Evolutionary conservation across 805 yeast species (phyloP).

Genomic region (Wickerhamiella australiensis): DNA sequence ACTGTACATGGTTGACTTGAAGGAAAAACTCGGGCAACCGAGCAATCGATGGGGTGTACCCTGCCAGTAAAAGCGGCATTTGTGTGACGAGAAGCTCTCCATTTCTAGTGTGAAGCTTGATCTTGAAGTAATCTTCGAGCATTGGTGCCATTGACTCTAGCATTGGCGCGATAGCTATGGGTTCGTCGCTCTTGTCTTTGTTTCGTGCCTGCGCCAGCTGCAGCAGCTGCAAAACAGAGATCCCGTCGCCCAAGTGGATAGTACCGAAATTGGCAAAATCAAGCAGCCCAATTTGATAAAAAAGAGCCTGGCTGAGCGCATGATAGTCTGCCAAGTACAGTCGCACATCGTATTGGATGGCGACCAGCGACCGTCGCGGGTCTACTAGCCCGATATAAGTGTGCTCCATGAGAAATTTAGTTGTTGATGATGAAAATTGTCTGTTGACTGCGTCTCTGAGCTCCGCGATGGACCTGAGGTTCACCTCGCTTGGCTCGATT

Average conservation of each 20-base stretch:
- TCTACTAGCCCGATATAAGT: slow-evolving; percentile 79
- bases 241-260: slow-evolving; percentile 31
- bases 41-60: slow-evolving; percentile 44
- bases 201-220: no score
- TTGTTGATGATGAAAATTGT: slow-evolving; percentile 40
- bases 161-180: slow-evolving; percentile 10
- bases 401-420: slow-evolving; percentile 55
- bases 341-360: slow-evolving; percentile 75
- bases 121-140: slow-evolving; percentile 68
- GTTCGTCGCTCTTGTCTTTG: no score
- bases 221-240: slow-evolving; percentile 32
- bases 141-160: slow-evolving; percentile 52
- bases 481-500: neutral
- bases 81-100: slow-evolving; percentile 30
- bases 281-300: slow-evolving; percentile 66
- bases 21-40: slow-evolving; percentile 60
- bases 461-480: slow-evolving; percentile 33
- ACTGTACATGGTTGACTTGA: slow-evolving; percentile 47
- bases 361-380: slow-evolving; percentile 50
- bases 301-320: slow-evolving; percentile 50
- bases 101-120: slow-evolving; percentile 29
- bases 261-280: slow-evolving; percentile 76
- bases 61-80: slow-evolving; percentile 58
- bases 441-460: slow-evolving; percentile 42
- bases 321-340: slow-evolving; percentile 73